Base-by-base conservation (phyloP, 768 basidiomycete genomes). In the Boletus tomentosulus region DNA sequence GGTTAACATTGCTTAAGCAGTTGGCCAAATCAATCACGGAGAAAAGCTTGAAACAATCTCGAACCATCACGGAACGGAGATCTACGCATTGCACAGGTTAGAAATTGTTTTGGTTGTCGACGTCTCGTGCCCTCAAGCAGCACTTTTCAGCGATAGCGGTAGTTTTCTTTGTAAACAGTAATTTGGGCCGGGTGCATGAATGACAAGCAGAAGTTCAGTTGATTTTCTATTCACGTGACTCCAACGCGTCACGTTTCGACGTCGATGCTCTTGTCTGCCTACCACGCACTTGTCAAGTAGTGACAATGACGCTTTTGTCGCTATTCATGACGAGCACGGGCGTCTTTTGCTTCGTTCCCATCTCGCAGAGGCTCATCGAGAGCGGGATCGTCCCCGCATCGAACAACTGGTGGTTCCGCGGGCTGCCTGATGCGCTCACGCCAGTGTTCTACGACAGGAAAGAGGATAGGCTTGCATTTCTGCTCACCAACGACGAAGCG, bases 341-440 rank as follows among this genome's bases (percentile, higher is more conserved):
- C 22, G 44, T 65, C 5, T 66, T 65, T 50, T 65, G 64, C 48
- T 65, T 66, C 34, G 54, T 65, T 44, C 57, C 64, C 24, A 65
- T 66, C 33, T 64, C 53, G n/a, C 62, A 58, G 34, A 58, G 64
- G 57, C 64, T 65, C 27, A 31, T 61, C 22, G 55, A 58, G 48
- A 64, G 62, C 3, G 64, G 64, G 31, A 66, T 65, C 50, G 46
- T 58, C 25, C 46, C 55, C 6, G 2, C 35, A 6, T 53, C 60
- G 4, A 35, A 38, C 10, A 22, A 27, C 43, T 62, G 57, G 62
- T 46, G 42, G 43, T 30, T 41, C 24, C 42, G 24, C 25, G 45
- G 13, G 37, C 43, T 48, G 11, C 51, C 48, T 25, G 41, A 37
- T n/a, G 30, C 49, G 16, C 37, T 49, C 39, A 22, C 28, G 31